phyloP scores from a whole-genome alignment of 2,329 filamentous ascomycete genomes.

The Metarhizium sp. region DNA sequence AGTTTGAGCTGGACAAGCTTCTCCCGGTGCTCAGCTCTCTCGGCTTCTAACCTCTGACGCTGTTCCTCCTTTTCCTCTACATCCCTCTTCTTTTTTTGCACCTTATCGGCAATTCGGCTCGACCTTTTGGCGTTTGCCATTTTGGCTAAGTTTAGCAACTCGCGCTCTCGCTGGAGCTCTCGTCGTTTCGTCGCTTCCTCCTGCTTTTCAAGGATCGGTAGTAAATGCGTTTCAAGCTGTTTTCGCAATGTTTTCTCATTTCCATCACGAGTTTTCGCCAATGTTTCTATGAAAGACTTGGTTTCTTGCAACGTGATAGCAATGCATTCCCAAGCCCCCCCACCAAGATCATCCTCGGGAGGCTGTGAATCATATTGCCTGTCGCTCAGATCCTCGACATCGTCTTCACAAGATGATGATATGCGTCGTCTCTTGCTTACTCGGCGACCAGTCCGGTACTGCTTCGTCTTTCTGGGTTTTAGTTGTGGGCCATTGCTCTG shows the following conservation, averaged over 20 bases:
- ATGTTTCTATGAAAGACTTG: constrained; percentile 55
- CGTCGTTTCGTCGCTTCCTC: constrained; percentile 65
- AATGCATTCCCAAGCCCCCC: constrained; percentile 83
- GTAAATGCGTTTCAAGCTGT: constrained; percentile 64
- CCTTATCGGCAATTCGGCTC: constrained; percentile 73
- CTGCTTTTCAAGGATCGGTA: constrained; percentile 77
- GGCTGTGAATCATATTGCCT: constrained; percentile 12
- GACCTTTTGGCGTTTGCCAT: constrained; percentile 92
- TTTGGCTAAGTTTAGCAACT: constrained; percentile 72
- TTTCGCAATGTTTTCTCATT: constrained; percentile 75
- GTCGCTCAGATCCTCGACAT: constrained; percentile 24
- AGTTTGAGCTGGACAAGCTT: constrained; percentile 49
- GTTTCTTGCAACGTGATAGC: constrained; percentile 77
- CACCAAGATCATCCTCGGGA: constrained; percentile 53
- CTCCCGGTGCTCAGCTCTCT: constrained; percentile 56
- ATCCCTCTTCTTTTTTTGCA: constrained; percentile 68
- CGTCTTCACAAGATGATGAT: constrained; percentile 20
- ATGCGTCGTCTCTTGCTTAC: constrained; percentile 65
- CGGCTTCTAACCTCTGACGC: constrained; percentile 37
- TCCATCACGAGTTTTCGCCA: constrained; percentile 68
- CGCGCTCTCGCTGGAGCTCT: constrained; percentile 60
- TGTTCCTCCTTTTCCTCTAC: constrained; percentile 63
- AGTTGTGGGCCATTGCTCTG: constrained; percentile 51
- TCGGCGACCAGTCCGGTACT: constrained; percentile 41
- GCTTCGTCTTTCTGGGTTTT: constrained; percentile 55